A percentile compares a stretch with the other conserved stretches of the same genome.
Conservation (phyloP, 768 basidiomycete species). For the Pleurotus eryngii region DNA sequence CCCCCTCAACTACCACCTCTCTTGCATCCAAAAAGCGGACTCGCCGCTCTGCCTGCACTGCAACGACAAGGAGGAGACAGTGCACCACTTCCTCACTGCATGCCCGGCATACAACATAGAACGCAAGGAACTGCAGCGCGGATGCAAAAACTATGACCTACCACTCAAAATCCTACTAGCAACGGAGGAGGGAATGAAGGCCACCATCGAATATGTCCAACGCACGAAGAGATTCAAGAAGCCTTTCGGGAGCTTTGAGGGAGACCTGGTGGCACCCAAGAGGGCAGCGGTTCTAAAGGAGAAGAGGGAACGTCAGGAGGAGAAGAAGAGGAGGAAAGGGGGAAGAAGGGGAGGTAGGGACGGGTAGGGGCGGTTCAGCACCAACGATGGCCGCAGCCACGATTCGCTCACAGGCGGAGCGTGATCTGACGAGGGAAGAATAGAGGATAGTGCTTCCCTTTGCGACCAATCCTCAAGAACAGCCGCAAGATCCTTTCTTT, state of each 20-base stretch:
- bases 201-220: not conserved
- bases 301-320: not conserved
- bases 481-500: no score
- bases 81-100: not conserved
- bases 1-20: not conserved
- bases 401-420: no score
- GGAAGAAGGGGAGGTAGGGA: not conserved
- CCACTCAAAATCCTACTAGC: not conserved
- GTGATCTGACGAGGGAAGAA: no score
- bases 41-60: not conserved
- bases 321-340: not conserved
- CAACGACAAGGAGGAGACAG: not conserved
- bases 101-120: not conserved
- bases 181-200: not conserved
- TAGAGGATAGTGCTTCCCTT: no score
- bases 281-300: not conserved
- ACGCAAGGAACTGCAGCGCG: not conserved
- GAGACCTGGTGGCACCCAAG: no score
- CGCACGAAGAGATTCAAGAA: not conserved
- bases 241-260: no score
- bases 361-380: no score
- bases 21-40: not conserved
- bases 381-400: no score
- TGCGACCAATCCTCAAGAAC: no score
- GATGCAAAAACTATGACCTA: not conserved